phyloP scores from a whole-genome alignment of 2,329 filamentous ascomycete species.

The Xylariaceae sp. region DNA sequence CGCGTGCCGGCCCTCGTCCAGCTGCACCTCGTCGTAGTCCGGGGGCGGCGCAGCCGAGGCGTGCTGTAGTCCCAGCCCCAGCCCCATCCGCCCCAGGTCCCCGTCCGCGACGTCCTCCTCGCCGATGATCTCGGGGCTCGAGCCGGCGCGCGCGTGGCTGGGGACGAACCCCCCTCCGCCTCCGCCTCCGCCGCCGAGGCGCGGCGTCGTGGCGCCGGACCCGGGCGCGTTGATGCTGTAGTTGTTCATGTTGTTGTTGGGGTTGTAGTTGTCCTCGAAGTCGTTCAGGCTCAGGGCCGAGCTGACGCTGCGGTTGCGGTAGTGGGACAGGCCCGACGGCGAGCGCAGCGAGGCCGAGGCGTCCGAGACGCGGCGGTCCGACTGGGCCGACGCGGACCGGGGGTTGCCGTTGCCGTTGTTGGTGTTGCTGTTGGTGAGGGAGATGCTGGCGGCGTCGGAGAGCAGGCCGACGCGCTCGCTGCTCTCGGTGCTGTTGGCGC shows the following conservation, averaged over 20 bases:
- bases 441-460: slow-evolving; percentile 62
- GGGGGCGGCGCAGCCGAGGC: no score
- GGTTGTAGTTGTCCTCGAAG: slow-evolving; percentile 41
- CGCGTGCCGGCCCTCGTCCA: slow-evolving; percentile 32
- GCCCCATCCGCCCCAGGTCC: no score
- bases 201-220: slow-evolving; percentile 37
- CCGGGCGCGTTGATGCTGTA: slow-evolving; percentile 28
- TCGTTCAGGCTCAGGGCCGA: slow-evolving; percentile 50
- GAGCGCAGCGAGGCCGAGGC: slow-evolving; percentile 19
- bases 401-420: no score
- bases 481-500: slow-evolving; percentile 66
- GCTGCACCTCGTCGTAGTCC: slow-evolving; percentile 44
- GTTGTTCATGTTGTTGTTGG: slow-evolving; percentile 25
- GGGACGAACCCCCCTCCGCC: no score
- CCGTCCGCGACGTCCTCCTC: slow-evolving; percentile 43
- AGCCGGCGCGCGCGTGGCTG: slow-evolving; percentile 35
- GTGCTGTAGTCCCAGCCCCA: no score
- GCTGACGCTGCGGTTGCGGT: slow-evolving; percentile 41
- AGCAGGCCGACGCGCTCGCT: slow-evolving; percentile 65
- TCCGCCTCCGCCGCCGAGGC: slow-evolving; percentile 20
- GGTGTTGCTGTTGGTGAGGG: slow-evolving; percentile 19
- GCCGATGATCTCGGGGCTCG: slow-evolving; percentile 42
- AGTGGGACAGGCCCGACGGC: slow-evolving; percentile 27
- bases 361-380: slow-evolving; percentile 9
- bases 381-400: slow-evolving; percentile 18